These are phyloP conservation scores for Zizania latifolia DNA, from an alignment of 176 grass and related monocot genomes.

Conservation along the genomic window DNA sequence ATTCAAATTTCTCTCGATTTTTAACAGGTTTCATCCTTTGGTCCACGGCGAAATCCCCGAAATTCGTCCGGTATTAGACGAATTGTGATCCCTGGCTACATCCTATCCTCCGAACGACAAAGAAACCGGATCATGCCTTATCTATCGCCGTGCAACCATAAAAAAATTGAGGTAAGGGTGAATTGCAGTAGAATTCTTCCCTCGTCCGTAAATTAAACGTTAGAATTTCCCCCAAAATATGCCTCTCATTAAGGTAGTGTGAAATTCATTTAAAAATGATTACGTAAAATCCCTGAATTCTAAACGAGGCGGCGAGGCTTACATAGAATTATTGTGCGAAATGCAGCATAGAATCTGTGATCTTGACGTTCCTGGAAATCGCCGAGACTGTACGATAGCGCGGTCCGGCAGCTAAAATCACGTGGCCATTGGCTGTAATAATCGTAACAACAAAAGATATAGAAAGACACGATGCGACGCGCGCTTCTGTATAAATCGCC, in stretches of 20 bases:
- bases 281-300: too few relatives aligned
- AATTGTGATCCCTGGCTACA: too few relatives aligned
- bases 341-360: background rate
- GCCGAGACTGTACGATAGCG: background rate
- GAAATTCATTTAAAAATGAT: too few relatives aligned
- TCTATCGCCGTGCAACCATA: background rate
- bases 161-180: background rate
- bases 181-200: background rate
- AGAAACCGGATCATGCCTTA: background rate
- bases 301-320: too few relatives aligned
- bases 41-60: too few relatives aligned
- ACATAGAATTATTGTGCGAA: too few relatives aligned
- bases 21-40: too few relatives aligned
- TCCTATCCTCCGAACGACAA: background rate
- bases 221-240: too few relatives aligned
- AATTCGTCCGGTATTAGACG: too few relatives aligned
- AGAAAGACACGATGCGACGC: background rate
- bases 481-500: background rate
- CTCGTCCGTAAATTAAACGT: background rate
- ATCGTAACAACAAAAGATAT: background rate
- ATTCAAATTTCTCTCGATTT: too few relatives aligned
- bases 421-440: background rate
- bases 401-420: background rate
- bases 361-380: background rate
- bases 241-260: too few relatives aligned